These are phyloP conservation scores for Cordyceps javanica DNA, from an alignment of 2,329 filamentous ascomycete species.

Conservation along the genomic window DNA sequence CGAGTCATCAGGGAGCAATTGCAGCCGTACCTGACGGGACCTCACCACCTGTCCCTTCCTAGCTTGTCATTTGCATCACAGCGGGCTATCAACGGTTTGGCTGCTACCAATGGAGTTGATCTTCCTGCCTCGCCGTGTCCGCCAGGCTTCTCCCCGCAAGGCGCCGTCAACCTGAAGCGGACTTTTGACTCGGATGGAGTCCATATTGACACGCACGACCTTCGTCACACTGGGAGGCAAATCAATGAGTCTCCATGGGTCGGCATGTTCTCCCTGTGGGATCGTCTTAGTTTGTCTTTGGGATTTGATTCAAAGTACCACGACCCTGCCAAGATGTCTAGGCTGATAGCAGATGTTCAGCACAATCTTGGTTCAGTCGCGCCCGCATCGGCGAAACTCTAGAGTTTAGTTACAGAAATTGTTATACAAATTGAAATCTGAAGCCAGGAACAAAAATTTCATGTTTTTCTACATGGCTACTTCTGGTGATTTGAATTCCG, in stretches of 20 bases:
- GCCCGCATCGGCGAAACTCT: not conserved
- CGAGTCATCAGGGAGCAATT: not conserved
- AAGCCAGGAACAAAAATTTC: not conserved
- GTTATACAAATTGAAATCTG: not conserved
- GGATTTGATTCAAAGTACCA: conserved; percentile 3
- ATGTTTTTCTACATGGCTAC: not conserved
- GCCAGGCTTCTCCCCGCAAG: conserved; percentile 3
- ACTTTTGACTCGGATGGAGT: not conserved
- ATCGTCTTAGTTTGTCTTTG: not conserved
- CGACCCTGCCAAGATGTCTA: not conserved
- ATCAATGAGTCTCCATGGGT: conserved; percentile 4
- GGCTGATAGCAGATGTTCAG: not conserved
- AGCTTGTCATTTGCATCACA: not conserved
- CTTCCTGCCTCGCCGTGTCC: not conserved
- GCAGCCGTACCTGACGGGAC: not conserved
- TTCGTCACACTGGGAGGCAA: not conserved
- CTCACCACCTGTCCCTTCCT: conserved; percentile 2
- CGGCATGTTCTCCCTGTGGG: not conserved
- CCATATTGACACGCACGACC: not conserved
- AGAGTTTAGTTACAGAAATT: not conserved
- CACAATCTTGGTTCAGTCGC: not conserved
- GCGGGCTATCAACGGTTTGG: not conserved
- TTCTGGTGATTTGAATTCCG: no score
- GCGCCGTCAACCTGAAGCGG: not conserved
- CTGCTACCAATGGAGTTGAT: not conserved